These are phyloP conservation scores for Echium plantagineum DNA, from an alignment of 257 asterid species.

Conservation along the genomic window DNA sequence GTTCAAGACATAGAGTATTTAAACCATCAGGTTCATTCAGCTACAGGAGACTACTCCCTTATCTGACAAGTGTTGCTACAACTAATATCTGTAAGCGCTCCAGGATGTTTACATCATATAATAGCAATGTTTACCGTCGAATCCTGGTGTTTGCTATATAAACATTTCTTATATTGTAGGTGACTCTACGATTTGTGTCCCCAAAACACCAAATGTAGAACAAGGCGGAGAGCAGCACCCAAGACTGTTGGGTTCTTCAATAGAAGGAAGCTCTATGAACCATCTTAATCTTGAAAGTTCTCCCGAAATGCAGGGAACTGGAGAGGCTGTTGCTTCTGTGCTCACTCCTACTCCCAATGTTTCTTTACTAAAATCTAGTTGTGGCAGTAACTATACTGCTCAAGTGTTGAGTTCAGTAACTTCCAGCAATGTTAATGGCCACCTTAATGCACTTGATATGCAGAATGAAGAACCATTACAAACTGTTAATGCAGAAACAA, in stretches of 20 bases:
- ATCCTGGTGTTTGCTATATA: background rate
- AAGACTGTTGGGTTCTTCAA: constrained; percentile 2
- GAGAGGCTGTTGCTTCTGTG: constrained; percentile 4
- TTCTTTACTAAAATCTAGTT: constrained; percentile 12
- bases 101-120: constrained; percentile 3
- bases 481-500: constrained; percentile 1
- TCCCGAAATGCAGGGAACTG: constrained; percentile 10
- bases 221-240: constrained; percentile 12
- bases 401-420: constrained; percentile 8
- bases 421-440: constrained; percentile 13
- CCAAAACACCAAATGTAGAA: constrained; percentile 18
- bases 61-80: constrained; percentile 52
- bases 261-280: constrained; percentile 8
- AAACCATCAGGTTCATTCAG: constrained; percentile 48
- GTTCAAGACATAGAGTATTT: constrained; percentile 47
- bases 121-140: background rate
- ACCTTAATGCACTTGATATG: constrained; percentile 5
- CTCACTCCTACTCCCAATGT: constrained; percentile 7
- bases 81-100: constrained; percentile 21
- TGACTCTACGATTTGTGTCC: constrained; percentile 14
- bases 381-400: constrained; percentile 13
- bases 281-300: constrained; percentile 9
- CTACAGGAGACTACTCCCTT: constrained; percentile 72
- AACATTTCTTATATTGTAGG: constrained; percentile 21
- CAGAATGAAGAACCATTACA: constrained; percentile 10